Base-by-base conservation (phyloP, 1,284 basidiomycete genomes). In the Takashimella koratensis region DNA sequence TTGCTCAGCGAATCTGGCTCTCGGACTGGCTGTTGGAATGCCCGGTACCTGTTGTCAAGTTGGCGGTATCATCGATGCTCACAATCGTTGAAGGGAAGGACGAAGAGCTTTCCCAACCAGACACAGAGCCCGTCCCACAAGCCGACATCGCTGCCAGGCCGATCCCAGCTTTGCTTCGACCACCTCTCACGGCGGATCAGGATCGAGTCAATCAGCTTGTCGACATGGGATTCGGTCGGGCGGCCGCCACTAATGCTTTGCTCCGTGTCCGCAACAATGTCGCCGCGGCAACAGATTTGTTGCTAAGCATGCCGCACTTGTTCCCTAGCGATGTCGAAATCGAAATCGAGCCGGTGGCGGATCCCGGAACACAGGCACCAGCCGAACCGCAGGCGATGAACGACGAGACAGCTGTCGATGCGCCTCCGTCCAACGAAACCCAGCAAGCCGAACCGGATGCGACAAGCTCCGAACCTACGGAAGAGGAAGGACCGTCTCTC, bases 181-280 rank as follows among this genome's bases (percentile, higher is more conserved):
- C 48, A 36, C 47, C 47, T 13, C 22, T 63, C n/a, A 57, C 82
- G 2, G 84, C 87, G 0, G 88, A 90, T 65, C 87, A 90, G 66
- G 81, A 80, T 52, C 83, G 86, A 25, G 83, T 97, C 45, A 82
- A 84, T 47, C 87, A 91, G 65, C 79, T 98, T 47, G 86, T 85
- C 16, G 95, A 98, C 63, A 98, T 99, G 96, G 96, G 96, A 47
- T 99, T 98, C 77, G 84, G 88, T 23, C 84, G 90, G 8, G 82
- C 83, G 41, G 88, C 90, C 3, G 89, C 88, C 1, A 86, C 90
- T 66, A 83, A 85, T 52, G 95, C 95, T 3, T 78, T 99, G 20
- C 74, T 82, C 20, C 86, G 93, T 21, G 86, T 87, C 13, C 84
- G 87, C 57, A 98, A 98, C 76, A 96, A 96, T 64, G 80, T 97